A percentile compares a stretch with the other conserved stretches of the same genome.
These are phyloP conservation scores for Calonectria honghensis DNA, from an alignment of 2,329 filamentous ascomycete species.

Conservation along the genomic window DNA sequence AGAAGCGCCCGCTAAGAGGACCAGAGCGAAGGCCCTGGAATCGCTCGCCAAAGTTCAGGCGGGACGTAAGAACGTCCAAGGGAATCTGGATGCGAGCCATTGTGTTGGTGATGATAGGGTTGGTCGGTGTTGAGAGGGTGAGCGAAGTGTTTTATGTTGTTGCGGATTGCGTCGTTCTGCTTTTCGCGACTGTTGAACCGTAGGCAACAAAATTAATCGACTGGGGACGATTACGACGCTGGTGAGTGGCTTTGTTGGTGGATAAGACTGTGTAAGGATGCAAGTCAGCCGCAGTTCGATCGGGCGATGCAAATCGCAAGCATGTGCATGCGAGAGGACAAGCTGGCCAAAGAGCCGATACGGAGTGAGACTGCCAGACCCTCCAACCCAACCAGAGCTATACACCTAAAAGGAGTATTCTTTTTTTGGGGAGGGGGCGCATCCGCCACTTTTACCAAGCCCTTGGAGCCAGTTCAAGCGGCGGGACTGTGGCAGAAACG, in stretches of 20 bases:
- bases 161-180: neutral
- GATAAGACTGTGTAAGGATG: conserved; percentile 33
- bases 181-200: conserved; percentile 28
- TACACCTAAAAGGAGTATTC: conserved; percentile 37
- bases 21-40: conserved; percentile 89
- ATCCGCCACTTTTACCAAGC: conserved; percentile 25
- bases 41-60: conserved; percentile 89
- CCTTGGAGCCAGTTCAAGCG: conserved; percentile 7
- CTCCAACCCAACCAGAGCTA: conserved; percentile 35
- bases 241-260: conserved; percentile 43
- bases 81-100: conserved; percentile 96
- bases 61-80: conserved; percentile 91
- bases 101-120: conserved; percentile 46
- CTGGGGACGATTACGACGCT: conserved; percentile 44
- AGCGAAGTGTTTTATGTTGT: conserved; percentile 15
- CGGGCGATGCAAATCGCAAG: neutral
- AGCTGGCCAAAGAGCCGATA: conserved; percentile 46
- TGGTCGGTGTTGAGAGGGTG: conserved; percentile 32
- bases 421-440: neutral
- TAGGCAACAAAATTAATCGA: conserved; percentile 53
- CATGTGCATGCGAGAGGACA: conserved; percentile 45
- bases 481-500: neutral
- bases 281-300: conserved; percentile 33
- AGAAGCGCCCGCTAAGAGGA: conserved; percentile 87
- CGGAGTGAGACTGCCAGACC: conserved; percentile 40